A percentile compares a stretch with the other conserved stretches of the same genome.
Evolutionary conservation across 345 rosid species (phyloP).

Genomic region (Salix arbutifolia): DNA sequence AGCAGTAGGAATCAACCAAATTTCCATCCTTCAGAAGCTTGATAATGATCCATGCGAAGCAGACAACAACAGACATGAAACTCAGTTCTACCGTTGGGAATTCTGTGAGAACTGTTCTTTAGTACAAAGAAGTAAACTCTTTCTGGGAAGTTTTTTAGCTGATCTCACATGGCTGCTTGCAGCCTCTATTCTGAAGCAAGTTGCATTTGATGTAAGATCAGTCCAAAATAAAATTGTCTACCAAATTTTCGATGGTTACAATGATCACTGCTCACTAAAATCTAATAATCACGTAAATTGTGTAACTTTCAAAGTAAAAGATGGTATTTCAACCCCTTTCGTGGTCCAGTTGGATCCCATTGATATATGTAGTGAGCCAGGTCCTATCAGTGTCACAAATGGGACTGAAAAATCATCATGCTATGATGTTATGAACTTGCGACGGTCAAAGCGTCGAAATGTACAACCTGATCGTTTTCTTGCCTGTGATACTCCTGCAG

Average conservation of each 20-base stretch:
- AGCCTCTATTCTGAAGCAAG: slow-evolving; percentile 52
- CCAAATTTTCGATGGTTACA: slow-evolving; percentile 37
- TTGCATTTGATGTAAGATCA: slow-evolving; percentile 49
- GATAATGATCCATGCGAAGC: slow-evolving; percentile 36
- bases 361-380: slow-evolving; percentile 21
- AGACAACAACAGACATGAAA: slow-evolving; percentile 35
- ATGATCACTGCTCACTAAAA: slow-evolving; percentile 22
- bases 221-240: slow-evolving; percentile 58
- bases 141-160: slow-evolving; percentile 53
- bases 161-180: slow-evolving; percentile 70
- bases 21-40: slow-evolving; percentile 64
- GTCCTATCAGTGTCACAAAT: slow-evolving; percentile 12
- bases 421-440: slow-evolving; percentile 44
- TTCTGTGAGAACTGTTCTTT: slow-evolving; percentile 54
- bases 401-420: slow-evolving; percentile 17
- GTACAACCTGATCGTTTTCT: slow-evolving; percentile 61
- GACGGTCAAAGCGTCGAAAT: slow-evolving; percentile 71
- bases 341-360: slow-evolving; percentile 35
- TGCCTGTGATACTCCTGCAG: slow-evolving; percentile 36
- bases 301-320: slow-evolving; percentile 49
- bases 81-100: slow-evolving; percentile 58
- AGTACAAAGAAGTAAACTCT: slow-evolving; percentile 48
- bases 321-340: slow-evolving; percentile 37
- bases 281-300: slow-evolving; percentile 25
- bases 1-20: slow-evolving; percentile 44